These are phyloP conservation scores for Keqinozyma sinolaborantium DNA, from an alignment of 1,139 yeast species.

Conservation along the genomic window DNA sequence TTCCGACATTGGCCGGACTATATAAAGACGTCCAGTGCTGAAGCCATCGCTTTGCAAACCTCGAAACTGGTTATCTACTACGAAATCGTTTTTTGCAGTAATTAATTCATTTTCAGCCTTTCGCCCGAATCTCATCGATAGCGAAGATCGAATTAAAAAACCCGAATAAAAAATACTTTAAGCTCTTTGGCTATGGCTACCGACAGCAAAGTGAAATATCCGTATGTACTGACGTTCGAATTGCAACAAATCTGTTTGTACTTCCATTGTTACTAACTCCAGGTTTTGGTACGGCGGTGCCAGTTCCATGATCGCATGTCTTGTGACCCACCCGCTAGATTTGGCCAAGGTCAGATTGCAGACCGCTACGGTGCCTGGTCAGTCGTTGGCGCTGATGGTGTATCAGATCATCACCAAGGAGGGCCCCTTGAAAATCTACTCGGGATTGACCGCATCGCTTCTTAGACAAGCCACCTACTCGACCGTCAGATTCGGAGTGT, in stretches of 20 bases:
- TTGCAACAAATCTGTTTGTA: background rate
- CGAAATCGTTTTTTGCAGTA: too few relatives aligned
- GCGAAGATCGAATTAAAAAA: too few relatives aligned
- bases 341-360: constrained; percentile 83
- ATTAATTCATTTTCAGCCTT: background rate
- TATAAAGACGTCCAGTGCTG: too few relatives aligned
- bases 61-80: too few relatives aligned
- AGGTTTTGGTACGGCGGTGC: constrained; percentile 55
- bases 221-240: constrained; percentile 7
- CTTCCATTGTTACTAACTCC: constrained; percentile 4
- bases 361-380: constrained; percentile 64
- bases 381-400: constrained; percentile 59
- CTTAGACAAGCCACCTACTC: constrained; percentile 88
- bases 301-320: constrained; percentile 65
- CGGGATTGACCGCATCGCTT: constrained; percentile 79
- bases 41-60: too few relatives aligned
- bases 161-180: too few relatives aligned
- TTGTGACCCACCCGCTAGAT: constrained; percentile 71
- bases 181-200: constrained; percentile 2
- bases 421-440: constrained; percentile 67
- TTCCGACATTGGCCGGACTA: background rate
- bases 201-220: constrained; percentile 6
- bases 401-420: constrained; percentile 57
- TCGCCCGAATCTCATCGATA: background rate
- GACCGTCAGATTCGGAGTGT: constrained; percentile 79